Conservation (phyloP, 768 basidiomycete species). For the Tephrocybe sp. region DNA sequence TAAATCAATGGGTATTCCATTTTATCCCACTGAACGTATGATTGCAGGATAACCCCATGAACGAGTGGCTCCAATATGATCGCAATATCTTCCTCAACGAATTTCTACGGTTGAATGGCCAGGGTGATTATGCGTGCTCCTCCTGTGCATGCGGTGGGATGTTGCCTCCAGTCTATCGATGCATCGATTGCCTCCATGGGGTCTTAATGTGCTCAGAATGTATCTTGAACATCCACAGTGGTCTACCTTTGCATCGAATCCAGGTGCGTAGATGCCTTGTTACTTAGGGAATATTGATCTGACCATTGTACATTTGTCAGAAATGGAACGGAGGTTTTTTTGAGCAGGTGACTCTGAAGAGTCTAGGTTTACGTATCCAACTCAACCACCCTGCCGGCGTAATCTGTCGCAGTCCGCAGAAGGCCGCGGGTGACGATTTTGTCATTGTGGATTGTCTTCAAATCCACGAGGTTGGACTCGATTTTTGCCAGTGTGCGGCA, state of each 20-base stretch:
- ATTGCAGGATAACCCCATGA: not conserved
- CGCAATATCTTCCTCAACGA: not conserved
- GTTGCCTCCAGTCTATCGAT: not conserved
- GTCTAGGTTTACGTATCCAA: not conserved
- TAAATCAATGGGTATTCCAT: not conserved
- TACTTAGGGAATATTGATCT: not conserved
- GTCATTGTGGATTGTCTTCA: not conserved
- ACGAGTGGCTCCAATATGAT: not conserved
- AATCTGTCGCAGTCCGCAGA: not conserved
- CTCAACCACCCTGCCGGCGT: not conserved
- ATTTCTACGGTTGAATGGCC: not conserved
- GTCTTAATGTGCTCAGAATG: not conserved
- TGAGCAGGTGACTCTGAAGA: not conserved
- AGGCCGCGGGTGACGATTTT: not conserved
- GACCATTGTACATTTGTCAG: not conserved
- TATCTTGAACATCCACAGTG: not conserved
- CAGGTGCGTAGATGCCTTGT: not conserved
- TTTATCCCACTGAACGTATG: not conserved
- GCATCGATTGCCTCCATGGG: not conserved
- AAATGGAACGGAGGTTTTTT: not conserved
- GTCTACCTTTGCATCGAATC: not conserved
- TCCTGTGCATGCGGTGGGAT: not conserved
- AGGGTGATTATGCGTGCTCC: not conserved
- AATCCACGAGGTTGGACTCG: not conserved
- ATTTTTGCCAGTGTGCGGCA: not conserved